Evolutionary conservation across 2,329 filamentous ascomycete genomes (phyloP).

Genomic region (Thermothelomyces thermophilus): DNA sequence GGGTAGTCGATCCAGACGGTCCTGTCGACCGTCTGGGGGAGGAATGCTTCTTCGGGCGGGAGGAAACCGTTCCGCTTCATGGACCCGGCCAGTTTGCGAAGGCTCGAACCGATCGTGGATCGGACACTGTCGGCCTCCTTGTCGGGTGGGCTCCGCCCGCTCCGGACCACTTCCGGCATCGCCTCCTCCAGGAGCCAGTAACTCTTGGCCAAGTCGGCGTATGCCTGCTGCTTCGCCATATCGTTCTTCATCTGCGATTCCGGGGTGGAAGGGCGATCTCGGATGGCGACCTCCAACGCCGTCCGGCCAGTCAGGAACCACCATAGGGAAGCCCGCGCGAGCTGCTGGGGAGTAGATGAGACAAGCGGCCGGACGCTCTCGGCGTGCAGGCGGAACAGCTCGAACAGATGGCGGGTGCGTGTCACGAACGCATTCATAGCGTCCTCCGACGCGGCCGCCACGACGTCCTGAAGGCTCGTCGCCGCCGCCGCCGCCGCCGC

Average conservation of each 20-base stretch:
- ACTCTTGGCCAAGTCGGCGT: constrained; percentile 77
- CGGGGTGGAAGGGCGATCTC: constrained; percentile 52
- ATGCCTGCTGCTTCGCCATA: constrained; percentile 63
- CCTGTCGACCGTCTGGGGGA: constrained; percentile 75
- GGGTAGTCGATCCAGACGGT: constrained; percentile 79
- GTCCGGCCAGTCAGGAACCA: constrained; percentile 83
- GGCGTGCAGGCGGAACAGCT: constrained; percentile 70
- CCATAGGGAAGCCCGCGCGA: constrained; percentile 71
- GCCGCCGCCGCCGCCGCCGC: constrained; percentile 33
- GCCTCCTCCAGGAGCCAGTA: constrained; percentile 68
- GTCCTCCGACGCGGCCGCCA: constrained; percentile 49
- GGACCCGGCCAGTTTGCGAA: constrained; percentile 69
- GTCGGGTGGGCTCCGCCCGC: constrained; percentile 37
- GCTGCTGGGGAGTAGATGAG: constrained; percentile 56
- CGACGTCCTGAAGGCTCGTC: constrained; percentile 37
- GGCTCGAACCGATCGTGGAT: constrained; percentile 52
- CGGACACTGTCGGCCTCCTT: constrained; percentile 48
- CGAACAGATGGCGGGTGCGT: constrained; percentile 66
- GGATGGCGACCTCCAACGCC: constrained; percentile 64
- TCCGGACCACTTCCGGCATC: constrained; percentile 43
- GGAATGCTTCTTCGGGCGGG: constrained; percentile 58
- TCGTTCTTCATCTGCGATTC: constrained; percentile 49
- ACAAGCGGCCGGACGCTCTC: constrained; percentile 64
- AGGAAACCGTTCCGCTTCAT: constrained; percentile 81
- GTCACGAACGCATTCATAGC: constrained; percentile 63